Conservation (phyloP, 2,329 filamentous ascomycete genomes). For the Cladophialophora yegresii region DNA sequence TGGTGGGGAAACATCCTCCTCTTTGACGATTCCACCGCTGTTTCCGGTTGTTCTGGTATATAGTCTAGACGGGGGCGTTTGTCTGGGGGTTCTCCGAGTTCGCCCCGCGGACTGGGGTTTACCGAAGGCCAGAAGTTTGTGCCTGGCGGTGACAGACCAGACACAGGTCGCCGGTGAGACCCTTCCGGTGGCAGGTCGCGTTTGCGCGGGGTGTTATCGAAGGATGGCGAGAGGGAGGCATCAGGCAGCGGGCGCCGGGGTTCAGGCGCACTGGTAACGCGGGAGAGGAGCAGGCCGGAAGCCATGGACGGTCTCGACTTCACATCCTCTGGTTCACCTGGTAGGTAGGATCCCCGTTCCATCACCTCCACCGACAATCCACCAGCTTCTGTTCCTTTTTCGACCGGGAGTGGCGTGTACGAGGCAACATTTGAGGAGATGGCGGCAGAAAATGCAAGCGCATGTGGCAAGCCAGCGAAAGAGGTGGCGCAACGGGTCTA, state of each 20-base stretch:
- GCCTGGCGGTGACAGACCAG: conserved; percentile 16
- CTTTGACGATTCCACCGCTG: conserved; percentile 12
- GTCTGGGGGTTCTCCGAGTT: conserved; percentile 23
- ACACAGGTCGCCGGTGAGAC: conserved; percentile 8
- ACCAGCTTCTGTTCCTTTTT: conserved; percentile 27
- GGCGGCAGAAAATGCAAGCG: conserved; percentile 7
- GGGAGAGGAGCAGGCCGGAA: conserved; percentile 23
- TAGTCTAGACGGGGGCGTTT: conserved; percentile 26
- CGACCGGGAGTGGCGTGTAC: conserved; percentile 15
- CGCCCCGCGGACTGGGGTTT: conserved; percentile 12
- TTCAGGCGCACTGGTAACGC: conserved; percentile 32
- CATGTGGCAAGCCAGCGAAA: conserved; percentile 20
- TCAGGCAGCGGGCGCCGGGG: conserved; percentile 10
- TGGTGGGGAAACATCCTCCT: conserved; percentile 12
- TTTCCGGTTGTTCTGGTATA: conserved; percentile 17
- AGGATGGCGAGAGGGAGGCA: conserved; percentile 11
- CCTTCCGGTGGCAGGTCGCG: conserved; percentile 26
- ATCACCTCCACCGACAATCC: conserved; percentile 25
- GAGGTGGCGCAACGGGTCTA: conserved; percentile 12
- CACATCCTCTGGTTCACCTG: conserved; percentile 23
- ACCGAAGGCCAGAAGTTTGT: conserved; percentile 15
- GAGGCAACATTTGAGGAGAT: conserved; percentile 28
- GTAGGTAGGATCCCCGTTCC: conserved; percentile 18
- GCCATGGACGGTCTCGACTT: conserved; percentile 17
- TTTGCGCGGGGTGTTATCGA: conserved; percentile 22